These are phyloP conservation scores for Plasmodium malariae DNA, from an alignment of 169 alveolate species.

Conservation along the genomic window DNA sequence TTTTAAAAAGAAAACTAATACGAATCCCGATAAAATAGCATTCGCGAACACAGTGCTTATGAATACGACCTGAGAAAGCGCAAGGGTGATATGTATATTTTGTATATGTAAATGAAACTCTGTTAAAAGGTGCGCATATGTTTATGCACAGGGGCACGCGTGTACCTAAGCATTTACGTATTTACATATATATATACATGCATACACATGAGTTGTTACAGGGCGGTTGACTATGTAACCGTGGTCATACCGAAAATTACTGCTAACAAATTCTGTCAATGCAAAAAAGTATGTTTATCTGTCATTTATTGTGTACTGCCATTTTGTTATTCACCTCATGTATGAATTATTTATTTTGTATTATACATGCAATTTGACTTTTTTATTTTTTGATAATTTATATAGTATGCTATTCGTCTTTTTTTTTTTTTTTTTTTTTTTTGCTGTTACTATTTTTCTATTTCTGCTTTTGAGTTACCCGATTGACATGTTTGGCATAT, in stretches of 20 bases:
- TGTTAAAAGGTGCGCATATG: not conserved
- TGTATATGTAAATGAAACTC: not conserved
- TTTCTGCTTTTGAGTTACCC: conserved; percentile 33
- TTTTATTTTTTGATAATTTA: no score
- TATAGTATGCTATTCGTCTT: no score
- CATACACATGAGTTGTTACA: no score
- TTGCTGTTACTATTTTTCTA: not conserved
- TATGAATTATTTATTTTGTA: no score
- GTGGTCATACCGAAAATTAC: no score
- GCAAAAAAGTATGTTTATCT: not conserved
- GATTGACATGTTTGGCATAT: conserved; percentile 56
- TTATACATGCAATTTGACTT: not conserved
- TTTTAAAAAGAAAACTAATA: conserved; percentile 54
- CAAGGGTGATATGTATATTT: no score
- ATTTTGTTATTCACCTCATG: no score
- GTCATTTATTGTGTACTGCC: no score
- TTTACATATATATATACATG: not conserved
- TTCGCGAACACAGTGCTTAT: conserved; percentile 18
- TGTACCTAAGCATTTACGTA: not conserved
- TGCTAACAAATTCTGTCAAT: not conserved
- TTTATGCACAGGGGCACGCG: not conserved
- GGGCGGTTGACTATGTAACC: no score
- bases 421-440: not conserved
- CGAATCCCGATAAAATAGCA: conserved; percentile 50
- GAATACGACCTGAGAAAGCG: conserved; percentile 21